phyloP scores from a whole-genome alignment of 257 asterid genomes.

The Fraxinus anomala region DNA sequence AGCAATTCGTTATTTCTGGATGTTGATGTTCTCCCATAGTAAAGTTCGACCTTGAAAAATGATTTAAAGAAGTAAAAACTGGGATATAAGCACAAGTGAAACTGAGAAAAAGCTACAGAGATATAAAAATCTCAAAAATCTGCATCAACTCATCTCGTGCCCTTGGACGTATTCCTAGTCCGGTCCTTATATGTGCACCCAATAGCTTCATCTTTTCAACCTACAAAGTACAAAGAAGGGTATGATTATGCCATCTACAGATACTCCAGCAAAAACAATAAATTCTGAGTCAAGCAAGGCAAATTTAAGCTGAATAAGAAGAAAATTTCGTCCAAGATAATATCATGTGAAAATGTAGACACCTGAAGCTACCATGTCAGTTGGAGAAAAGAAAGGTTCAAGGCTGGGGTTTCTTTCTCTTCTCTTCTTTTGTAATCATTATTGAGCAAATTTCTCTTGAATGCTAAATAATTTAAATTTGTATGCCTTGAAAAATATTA shows the following conservation, averaged over 20 bases:
- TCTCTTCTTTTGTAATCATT: not conserved
- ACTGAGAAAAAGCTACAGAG: not conserved
- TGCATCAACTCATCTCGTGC: constrained; percentile 37
- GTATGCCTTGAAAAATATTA: not conserved
- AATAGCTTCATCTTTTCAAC: constrained; percentile 63
- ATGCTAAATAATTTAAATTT: not conserved
- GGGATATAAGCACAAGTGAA: not conserved
- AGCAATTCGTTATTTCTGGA: not conserved
- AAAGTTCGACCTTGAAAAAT: not conserved
- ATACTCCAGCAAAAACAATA: not conserved
- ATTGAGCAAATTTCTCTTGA: not conserved
- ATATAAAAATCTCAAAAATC: not conserved
- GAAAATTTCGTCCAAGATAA: not conserved
- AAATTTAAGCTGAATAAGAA: not conserved
- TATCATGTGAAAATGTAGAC: not conserved
- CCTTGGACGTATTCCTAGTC: constrained; percentile 52
- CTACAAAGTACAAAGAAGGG: constrained; percentile 33
- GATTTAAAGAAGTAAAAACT: not conserved
- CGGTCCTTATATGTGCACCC: constrained; percentile 60
- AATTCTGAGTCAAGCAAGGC: not conserved
- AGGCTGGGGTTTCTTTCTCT: not conserved
- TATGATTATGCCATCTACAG: not conserved
- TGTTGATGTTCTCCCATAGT: not conserved
- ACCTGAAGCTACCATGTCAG: not conserved
- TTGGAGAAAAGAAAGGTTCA: not conserved